Percentiles rank a stretch among this genome's conserved stretches.
Evolutionary conservation across 208 protist species (phyloP).

Genomic region (Leishmania martiniquensis): DNA sequence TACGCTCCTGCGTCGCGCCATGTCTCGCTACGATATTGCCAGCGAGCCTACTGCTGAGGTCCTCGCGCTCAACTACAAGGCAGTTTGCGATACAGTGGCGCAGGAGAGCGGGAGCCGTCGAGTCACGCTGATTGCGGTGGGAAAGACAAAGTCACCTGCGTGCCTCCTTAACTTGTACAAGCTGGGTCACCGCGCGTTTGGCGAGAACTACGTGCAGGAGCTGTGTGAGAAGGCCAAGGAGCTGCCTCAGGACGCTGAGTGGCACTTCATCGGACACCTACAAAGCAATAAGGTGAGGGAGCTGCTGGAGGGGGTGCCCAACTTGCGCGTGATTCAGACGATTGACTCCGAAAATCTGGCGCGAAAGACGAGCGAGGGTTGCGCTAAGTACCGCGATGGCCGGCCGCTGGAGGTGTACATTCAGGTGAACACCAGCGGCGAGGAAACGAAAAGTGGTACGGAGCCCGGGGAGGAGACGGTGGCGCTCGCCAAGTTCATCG

Average conservation of each 20-base stretch:
- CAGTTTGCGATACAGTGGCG: conserved; percentile 41
- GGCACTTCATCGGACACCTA: conserved; percentile 98
- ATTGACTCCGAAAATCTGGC: conserved; percentile 94
- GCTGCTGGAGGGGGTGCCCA: conserved; percentile 62
- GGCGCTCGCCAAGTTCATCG: conserved; percentile 77
- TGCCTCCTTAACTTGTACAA: conserved; percentile 69
- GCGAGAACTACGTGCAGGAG: conserved; percentile 98
- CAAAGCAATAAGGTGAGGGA: conserved; percentile 97
- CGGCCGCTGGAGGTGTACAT: conserved; percentile 87
- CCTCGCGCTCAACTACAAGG: conserved; percentile 61
- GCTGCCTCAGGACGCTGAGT: conserved; percentile 91
- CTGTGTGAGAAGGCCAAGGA: conserved; percentile 85
- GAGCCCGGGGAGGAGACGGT: conserved; percentile 67
- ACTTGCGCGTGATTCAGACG: conserved; percentile 90
- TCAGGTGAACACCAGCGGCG: conserved; percentile 96
- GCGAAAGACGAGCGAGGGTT: conserved; percentile 81
- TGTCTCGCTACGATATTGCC: conserved; percentile 64
- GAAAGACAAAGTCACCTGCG: conserved; percentile 84
- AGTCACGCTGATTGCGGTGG: conserved; percentile 69
- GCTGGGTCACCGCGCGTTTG: conserved; percentile 84
- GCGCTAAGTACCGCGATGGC: conserved; percentile 52
- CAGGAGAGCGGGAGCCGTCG: conserved; percentile 35
- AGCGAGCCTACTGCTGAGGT: conserved; percentile 54
- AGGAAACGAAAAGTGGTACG: conserved; percentile 94
- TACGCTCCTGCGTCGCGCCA: conserved; percentile 20